These are phyloP conservation scores for Kwoniella shandongensis DNA, from an alignment of 768 basidiomycete species.

Conservation along the genomic window DNA sequence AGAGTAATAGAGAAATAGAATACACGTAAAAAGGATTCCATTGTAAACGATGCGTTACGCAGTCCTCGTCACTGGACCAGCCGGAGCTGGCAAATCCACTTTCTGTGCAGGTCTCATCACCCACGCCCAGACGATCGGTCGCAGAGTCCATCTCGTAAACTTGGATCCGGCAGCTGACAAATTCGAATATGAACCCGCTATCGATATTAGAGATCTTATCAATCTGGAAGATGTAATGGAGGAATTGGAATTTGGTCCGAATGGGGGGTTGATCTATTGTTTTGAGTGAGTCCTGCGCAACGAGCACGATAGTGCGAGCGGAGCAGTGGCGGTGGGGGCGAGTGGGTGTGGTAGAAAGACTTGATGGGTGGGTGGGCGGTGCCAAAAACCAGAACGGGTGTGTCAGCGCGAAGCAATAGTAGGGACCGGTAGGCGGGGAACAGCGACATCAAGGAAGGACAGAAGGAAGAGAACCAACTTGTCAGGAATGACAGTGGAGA, in stretches of 20 bases:
- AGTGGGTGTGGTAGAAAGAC: too few species aligned
- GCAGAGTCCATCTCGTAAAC: slow-evolving; percentile 90
- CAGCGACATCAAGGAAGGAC: too few species aligned
- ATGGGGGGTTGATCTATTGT: slow-evolving; percentile 95
- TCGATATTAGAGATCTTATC: slow-evolving; percentile 92
- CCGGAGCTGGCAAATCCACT: slow-evolving; percentile 96
- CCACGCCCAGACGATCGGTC: slow-evolving; percentile 76
- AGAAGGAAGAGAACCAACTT: too few species aligned
- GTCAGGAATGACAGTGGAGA: too few species aligned
- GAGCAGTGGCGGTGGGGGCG: background rate
- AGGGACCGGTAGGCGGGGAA: too few species aligned
- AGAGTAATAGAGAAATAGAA: too few species aligned
- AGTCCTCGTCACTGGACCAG: slow-evolving; percentile 68
- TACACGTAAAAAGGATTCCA: too few species aligned
- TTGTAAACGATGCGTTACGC: slow-evolving; percentile 51
- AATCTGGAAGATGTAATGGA: slow-evolving; percentile 93
- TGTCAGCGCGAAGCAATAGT: background rate
- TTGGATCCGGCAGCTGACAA: slow-evolving; percentile 93
- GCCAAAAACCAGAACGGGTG: background rate
- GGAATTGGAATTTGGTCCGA: slow-evolving; percentile 92
- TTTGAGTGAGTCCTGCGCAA: slow-evolving; percentile 84
- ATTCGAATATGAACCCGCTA: slow-evolving; percentile 86
- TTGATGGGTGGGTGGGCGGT: background rate
- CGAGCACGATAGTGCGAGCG: too few species aligned
- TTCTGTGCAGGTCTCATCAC: slow-evolving; percentile 85